Evolutionary conservation across 352 stramenopile species (phyloP).

Genomic region (Elongisporangium prolatum): DNA sequence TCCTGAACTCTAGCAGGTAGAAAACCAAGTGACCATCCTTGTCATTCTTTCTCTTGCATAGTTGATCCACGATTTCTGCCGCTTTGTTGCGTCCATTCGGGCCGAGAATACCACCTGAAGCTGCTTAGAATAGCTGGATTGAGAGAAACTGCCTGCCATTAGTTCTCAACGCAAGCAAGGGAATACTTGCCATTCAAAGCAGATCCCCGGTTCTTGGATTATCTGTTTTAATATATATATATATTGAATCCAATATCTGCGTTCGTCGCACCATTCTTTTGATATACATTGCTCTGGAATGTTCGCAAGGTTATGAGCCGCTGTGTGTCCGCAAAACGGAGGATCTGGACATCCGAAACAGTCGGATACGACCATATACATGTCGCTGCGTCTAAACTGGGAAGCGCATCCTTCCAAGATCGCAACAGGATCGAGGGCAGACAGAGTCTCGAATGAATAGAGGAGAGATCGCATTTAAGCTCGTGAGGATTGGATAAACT

Average conservation of each 20-base stretch:
- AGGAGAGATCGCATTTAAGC: not conserved
- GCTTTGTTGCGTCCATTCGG: not conserved
- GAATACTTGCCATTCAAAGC: too few relatives aligned
- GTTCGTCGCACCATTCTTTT: too few relatives aligned
- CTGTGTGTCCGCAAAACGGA: not conserved
- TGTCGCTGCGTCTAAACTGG: not conserved
- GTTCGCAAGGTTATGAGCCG: too few relatives aligned
- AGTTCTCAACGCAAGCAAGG: too few relatives aligned
- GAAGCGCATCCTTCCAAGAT: not conserved
- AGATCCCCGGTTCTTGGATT: too few relatives aligned
- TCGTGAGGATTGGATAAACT: not conserved
- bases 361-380: not conserved
- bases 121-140: not conserved
- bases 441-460: too few relatives aligned
- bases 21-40: not conserved
- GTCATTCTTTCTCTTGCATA: not conserved
- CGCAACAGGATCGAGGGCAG: not conserved
- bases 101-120: not conserved
- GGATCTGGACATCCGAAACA: not conserved
- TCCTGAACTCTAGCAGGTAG: not conserved
- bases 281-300: too few relatives aligned
- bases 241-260: too few relatives aligned
- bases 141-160: not conserved
- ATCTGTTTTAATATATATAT: too few relatives aligned
- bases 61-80: not conserved